Evolutionary conservation across 257 asterid genomes (phyloP), one percentile per base, ranked within the genome.

Genomic region (Schizonepeta tenuifolia): DNA sequence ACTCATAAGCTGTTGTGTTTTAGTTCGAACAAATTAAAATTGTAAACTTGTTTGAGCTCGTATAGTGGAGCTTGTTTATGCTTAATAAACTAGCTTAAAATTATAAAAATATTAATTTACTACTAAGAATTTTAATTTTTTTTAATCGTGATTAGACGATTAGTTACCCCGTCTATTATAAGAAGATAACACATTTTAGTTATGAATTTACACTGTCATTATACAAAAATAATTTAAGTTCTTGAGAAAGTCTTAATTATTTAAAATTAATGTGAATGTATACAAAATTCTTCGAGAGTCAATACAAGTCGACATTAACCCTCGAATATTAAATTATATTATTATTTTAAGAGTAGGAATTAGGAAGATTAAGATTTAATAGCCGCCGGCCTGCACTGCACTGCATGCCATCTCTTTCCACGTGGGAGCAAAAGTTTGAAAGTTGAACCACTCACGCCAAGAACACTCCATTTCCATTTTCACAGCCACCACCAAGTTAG

Each of bases 401-500:
- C 58, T 72, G 81, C 78, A 63, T 64, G 50, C 1, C 51, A 44
- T 26, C 2, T 17, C 24, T 76, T 72, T 80, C 78, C 84, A 80
- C 81, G 84, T 80, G 77, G 84, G 57, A 43, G 5, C 5, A 28
- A 28, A 72, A 47, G 55, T 66, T 67, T 56, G 63, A 80, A 77
- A 81, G 75, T 81, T 73, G 75, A 81, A 77, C 55, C 67, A 64
- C 75, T 70, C 85, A 81, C 81, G 83, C 78, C 80, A 81, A 75
- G 60, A 74, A 78, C 70, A 65, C 74, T 28, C 72, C 47, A 70
- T 69, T 64, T 43, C 72, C 47, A 74, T 69, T 64, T 43, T 61
- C 75, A 54, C 14, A 18, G 28, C 24, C 60, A 65, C 20, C 21
- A 20, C 54, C 56, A 26, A 69, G n/a, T n/a, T n/a, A 61, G 31